Evolutionary conservation across 805 yeast genomes (phyloP).

Genomic region (Priceomyces melissophilus): DNA sequence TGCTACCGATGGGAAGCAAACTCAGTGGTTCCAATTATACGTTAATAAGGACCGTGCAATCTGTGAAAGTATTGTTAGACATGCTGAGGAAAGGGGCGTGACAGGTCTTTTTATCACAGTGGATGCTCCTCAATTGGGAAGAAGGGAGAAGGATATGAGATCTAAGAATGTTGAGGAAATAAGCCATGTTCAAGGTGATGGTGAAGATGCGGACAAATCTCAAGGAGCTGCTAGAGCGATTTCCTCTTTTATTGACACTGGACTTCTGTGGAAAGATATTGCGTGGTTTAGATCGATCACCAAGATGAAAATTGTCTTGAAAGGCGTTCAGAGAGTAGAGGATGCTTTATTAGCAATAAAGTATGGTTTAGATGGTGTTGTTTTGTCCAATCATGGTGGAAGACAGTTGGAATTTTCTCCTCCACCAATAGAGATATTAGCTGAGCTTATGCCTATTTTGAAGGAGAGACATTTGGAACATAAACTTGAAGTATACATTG

Average conservation of each 20-base stretch:
- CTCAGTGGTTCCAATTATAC: constrained; percentile 87
- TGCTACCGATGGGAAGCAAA: constrained; percentile 61
- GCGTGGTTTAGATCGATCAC: constrained; percentile 39
- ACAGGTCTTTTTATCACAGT: constrained; percentile 85
- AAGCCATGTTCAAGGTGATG: constrained; percentile 47
- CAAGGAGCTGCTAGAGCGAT: constrained; percentile 88
- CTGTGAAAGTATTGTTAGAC: constrained; percentile 57
- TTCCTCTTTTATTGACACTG: constrained; percentile 67
- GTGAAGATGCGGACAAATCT: constrained; percentile 56
- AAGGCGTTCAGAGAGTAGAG: constrained; percentile 67
- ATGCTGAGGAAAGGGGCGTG: constrained; percentile 71
- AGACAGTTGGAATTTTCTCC: constrained; percentile 62
- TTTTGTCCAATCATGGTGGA: constrained; percentile 75
- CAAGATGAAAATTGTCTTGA: constrained; percentile 41
- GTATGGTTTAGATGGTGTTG: constrained; percentile 58
- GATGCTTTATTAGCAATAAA: constrained; percentile 60
- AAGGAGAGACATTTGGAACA: constrained; percentile 38
- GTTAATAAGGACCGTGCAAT: constrained; percentile 74
- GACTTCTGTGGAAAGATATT: constrained; percentile 37
- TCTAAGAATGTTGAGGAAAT: constrained; percentile 50
- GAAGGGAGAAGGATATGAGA: constrained; percentile 85
- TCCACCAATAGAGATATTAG: constrained; percentile 60
- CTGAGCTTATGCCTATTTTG: constrained; percentile 48
- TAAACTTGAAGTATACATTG: constrained; percentile 61
- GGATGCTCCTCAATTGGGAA: constrained; percentile 89